Conservation (phyloP, 371 early-diverging fungal genomes). For the Catenaria anguillulae region DNA sequence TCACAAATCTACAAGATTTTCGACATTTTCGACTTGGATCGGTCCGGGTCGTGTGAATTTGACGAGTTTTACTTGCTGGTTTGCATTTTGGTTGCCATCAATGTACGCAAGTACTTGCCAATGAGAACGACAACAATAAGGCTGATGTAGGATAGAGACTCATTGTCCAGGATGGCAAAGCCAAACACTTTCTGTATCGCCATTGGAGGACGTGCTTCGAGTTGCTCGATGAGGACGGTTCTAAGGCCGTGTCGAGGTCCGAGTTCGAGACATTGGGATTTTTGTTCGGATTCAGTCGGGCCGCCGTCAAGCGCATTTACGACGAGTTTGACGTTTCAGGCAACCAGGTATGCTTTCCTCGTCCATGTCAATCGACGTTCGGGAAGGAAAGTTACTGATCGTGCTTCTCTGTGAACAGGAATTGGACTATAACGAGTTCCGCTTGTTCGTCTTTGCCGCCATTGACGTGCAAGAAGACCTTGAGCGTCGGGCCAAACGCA, state of each 20-base stretch:
- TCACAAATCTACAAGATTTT: conserved; percentile 22
- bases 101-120: no score
- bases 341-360: conserved; percentile 12
- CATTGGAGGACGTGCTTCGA: conserved; percentile 35
- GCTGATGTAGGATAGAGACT: no score
- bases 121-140: no score
- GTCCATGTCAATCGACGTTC: background rate
- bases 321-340: conserved; percentile 28
- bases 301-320: conserved; percentile 23
- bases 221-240: conserved; percentile 30
- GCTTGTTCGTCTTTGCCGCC: conserved; percentile 29
- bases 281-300: conserved; percentile 22
- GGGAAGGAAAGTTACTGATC: no score
- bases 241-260: conserved; percentile 22
- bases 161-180: conserved; percentile 17
- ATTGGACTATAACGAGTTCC: conserved; percentile 26
- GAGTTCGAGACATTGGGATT: conserved; percentile 31
- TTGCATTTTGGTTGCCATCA: conserved; percentile 28
- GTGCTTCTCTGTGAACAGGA: no score
- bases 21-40: conserved; percentile 29
- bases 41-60: conserved; percentile 26
- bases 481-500: conserved; percentile 9
- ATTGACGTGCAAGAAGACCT: conserved; percentile 23
- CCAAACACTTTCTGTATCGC: conserved; percentile 27
- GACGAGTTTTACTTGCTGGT: conserved; percentile 31